These are phyloP conservation scores for Platanus orientalis DNA, from an alignment of 164 flowering plant genomes.

Conservation along the genomic window DNA sequence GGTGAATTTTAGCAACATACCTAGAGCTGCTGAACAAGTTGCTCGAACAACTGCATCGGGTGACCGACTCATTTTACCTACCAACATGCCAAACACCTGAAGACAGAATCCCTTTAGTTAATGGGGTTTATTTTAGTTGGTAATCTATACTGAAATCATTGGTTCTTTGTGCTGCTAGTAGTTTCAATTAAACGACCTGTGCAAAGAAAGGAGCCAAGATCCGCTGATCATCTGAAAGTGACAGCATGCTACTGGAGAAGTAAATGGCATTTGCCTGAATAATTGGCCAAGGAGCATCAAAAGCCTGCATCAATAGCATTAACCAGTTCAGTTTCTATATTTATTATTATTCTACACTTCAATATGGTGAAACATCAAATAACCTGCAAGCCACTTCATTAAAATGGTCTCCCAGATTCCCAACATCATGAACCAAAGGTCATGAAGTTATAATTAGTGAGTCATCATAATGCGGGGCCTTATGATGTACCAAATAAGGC, in stretches of 20 bases:
- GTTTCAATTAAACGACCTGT: conserved; percentile 45
- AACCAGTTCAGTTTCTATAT: not conserved
- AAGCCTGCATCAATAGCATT: conserved; percentile 51
- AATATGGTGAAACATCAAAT: not conserved
- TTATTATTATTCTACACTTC: not conserved
- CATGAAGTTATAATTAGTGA: no score
- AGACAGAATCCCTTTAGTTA: not conserved
- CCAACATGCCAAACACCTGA: conserved; percentile 84
- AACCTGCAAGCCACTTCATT: not conserved
- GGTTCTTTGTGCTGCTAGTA: not conserved
- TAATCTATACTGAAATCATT: not conserved
- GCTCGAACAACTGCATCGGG: conserved; percentile 84
- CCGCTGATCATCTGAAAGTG: conserved; percentile 71
- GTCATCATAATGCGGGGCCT: no score
- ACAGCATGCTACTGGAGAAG: conserved; percentile 63
- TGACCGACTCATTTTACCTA: conserved; percentile 64
- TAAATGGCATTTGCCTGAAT: conserved; percentile 95
- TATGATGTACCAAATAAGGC: not conserved
- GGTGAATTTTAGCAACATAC: conserved; percentile 57
- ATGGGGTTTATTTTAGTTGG: no score
- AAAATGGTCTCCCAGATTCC: no score
- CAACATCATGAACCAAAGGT: no score
- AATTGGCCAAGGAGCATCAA: conserved; percentile 89
- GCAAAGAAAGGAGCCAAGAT: conserved; percentile 48
- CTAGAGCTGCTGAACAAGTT: conserved; percentile 68